Evolutionary conservation across 225 moss, liverwort and hornwort species (phyloP).

Genomic region (Sphagnum tenellum): DNA sequence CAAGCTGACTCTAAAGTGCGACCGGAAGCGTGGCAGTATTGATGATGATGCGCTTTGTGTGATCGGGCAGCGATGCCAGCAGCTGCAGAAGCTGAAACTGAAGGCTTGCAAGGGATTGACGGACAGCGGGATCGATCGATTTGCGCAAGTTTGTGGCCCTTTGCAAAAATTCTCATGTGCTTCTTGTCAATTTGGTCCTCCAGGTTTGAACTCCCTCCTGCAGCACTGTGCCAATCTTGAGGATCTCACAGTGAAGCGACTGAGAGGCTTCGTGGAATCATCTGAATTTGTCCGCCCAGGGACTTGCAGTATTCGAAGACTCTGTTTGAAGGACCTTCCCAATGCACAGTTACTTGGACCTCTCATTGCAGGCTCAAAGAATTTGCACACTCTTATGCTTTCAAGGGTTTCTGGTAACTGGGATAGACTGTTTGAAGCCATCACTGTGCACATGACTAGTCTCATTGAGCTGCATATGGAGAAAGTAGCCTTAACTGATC

Average conservation of each 20-base stretch:
- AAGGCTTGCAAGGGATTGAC: conserved; percentile 90
- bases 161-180: conserved; percentile 83
- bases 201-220: conserved; percentile 72
- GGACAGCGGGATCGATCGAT: conserved; percentile 70
- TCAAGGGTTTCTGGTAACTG: conserved; percentile 81
- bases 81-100: conserved; percentile 86
- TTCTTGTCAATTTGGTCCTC: conserved; percentile 82
- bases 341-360: conserved; percentile 89
- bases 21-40: conserved; percentile 63
- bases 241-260: conserved; percentile 84
- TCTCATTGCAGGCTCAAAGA: conserved; percentile 81
- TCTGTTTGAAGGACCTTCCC: conserved; percentile 80
- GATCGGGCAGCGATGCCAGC: conserved; percentile 68
- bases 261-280: conserved; percentile 60
- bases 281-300: conserved; percentile 65
- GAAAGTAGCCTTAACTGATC: conserved; percentile 64
- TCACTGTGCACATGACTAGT: conserved; percentile 88
- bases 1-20: conserved; percentile 86
- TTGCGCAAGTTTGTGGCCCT: conserved; percentile 65
- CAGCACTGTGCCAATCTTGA: conserved; percentile 76
- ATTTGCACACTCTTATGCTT: conserved; percentile 79
- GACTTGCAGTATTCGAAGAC: conserved; percentile 60
- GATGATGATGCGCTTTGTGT: conserved; percentile 64
- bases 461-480: conserved; percentile 96
- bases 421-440: conserved; percentile 82